Base-by-base conservation (phyloP, 1,284 basidiomycete species). In the Abortiporus biennis region DNA sequence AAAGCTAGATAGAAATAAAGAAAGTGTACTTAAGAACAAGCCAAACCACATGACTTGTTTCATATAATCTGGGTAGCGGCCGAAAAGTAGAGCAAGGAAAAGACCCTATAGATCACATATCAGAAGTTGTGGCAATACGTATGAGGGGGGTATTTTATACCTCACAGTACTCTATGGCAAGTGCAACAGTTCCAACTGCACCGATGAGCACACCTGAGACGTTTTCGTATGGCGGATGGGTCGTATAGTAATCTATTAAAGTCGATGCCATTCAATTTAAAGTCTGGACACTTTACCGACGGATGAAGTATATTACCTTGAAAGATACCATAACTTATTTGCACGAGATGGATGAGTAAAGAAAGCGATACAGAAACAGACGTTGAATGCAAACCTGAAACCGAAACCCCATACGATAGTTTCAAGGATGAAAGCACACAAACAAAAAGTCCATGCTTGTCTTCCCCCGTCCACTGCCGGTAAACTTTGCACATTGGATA, bases 1-100 rank as follows among this genome's bases (percentile, higher is more conserved):
- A 36, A 61, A 58, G 42, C 58, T 59, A 1, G 56, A 56, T 3
- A 54, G 30, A 13, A 56, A 36, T 32, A 57, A 50, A 13, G 49
- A 54, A 2, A 45, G 15, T 32, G 51, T 54, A 36, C 53, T 50
- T 2, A 55, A 36, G 11, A 44, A 44, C 16, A 59, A 42, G 3
- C 47, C 51, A n/a, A 42, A 45, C 50, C 53, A 53, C 47, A 59
- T 55, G 15, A 51, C 50, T 11, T 44, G 36, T 20, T 44, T 47
- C 29, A 56, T 49, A 13, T 52, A 45, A 21, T 56, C 55, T 1
- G 54, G 58, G 24, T 53, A 58, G 3, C 50, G 52, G 24, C 51
- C 48, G 40, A 54, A 55, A 25, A 57, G 43, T 8, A 58, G 44
- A 1, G 54, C 51, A 2, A 59, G 45, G 12, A 52, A 46, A 20